Percentiles rank a stretch among this genome's conserved stretches.
phyloP scores from a whole-genome alignment of 306 rosid species.

The Sesbania bispinosa region DNA sequence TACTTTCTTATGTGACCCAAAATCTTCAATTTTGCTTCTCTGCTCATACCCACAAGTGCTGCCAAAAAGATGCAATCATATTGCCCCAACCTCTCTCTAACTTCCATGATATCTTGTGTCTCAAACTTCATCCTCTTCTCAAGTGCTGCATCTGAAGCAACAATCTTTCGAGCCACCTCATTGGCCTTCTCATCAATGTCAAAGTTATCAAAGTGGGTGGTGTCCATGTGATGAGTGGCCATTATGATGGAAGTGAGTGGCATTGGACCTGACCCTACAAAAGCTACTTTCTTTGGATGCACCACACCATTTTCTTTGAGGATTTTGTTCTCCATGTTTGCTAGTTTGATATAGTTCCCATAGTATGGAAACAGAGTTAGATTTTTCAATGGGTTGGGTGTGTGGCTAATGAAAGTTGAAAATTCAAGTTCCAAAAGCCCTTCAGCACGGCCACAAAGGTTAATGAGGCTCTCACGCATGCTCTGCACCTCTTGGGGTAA shows the following conservation, averaged over 20 bases:
- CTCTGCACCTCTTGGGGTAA: slow-evolving; percentile 43
- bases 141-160: slow-evolving; percentile 45
- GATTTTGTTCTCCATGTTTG: slow-evolving; percentile 48
- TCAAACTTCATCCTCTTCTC: slow-evolving; percentile 73
- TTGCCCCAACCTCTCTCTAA: slow-evolving; percentile 46
- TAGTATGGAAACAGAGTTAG: slow-evolving; percentile 66
- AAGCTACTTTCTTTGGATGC: slow-evolving; percentile 53
- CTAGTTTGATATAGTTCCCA: slow-evolving; percentile 61
- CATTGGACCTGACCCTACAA: slow-evolving; percentile 84
- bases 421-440: slow-evolving; percentile 74
- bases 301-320: slow-evolving; percentile 42
- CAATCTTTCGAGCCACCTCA: slow-evolving; percentile 45
- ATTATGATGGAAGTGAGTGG: slow-evolving; percentile 66
- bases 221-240: slow-evolving; percentile 62
- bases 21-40: slow-evolving; percentile 52
- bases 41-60: slow-evolving; percentile 67
- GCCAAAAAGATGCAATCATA: slow-evolving; percentile 77
- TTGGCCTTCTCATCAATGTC: slow-evolving; percentile 64
- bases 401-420: slow-evolving; percentile 45
- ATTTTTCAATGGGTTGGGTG: slow-evolving; percentile 44
- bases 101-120: slow-evolving; percentile 51
- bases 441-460: slow-evolving; percentile 54
- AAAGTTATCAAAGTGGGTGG: slow-evolving; percentile 58
- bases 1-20: slow-evolving; percentile 47
- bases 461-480: slow-evolving; percentile 59